phyloP scores from a whole-genome alignment of 164 flowering plant species.

The Paratinospora sagittata region DNA sequence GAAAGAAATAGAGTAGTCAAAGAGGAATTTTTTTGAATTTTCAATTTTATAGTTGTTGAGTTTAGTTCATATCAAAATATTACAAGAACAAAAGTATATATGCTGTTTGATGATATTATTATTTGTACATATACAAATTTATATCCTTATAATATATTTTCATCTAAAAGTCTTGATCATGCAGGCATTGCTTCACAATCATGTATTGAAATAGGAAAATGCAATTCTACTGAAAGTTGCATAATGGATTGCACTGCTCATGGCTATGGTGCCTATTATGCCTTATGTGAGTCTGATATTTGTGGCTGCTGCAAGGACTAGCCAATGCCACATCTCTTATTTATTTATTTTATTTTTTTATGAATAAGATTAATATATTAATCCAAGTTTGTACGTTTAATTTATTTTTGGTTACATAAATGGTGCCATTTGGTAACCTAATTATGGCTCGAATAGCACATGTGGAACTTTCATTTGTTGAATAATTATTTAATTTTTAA shows the following conservation, averaged over 20 bases:
- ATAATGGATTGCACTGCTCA: neutral
- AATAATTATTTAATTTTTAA: too few relatives aligned
- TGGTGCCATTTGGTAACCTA: too few relatives aligned
- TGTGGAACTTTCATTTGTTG: too few relatives aligned
- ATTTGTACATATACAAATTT: neutral
- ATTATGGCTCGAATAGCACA: too few relatives aligned
- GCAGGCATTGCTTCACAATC: neutral
- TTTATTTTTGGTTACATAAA: too few relatives aligned
- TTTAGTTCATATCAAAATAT: too few relatives aligned
- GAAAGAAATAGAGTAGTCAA: too few relatives aligned
- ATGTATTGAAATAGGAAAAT: neutral
- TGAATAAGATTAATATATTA: neutral
- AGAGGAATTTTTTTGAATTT: too few relatives aligned
- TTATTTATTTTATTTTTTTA: neutral
- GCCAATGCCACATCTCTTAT: neutral
- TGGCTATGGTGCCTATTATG: neutral
- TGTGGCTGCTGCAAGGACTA: neutral
- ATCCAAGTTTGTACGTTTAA: neutral
- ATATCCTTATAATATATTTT: too few relatives aligned
- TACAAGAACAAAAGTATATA: too few relatives aligned
- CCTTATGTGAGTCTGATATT: neutral
- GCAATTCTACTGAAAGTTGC: constrained; percentile 1
- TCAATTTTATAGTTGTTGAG: too few relatives aligned
- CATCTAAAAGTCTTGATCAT: neutral
- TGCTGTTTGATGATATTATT: too few relatives aligned